phyloP scores from a whole-genome alignment of 164 flowering plant genomes.

The Tetrastigma voinierianum region DNA sequence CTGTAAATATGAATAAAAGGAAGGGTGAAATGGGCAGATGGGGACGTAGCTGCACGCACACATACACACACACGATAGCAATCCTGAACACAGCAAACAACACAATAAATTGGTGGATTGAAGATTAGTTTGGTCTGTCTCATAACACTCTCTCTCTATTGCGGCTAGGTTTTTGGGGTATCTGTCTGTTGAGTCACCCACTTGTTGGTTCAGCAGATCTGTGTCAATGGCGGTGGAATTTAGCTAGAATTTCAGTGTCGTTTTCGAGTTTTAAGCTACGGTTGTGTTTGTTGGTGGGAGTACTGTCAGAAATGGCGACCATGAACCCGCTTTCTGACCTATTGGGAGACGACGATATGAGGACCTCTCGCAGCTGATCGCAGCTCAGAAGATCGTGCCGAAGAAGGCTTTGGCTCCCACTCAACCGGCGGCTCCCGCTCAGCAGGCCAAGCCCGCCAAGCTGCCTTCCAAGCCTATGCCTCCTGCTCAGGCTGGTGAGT shows the following conservation, averaged over 20 bases:
- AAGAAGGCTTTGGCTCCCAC: slow-evolving; percentile 36
- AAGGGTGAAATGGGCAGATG: too few relatives aligned
- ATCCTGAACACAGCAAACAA: neutral
- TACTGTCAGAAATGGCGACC: slow-evolving; percentile 44
- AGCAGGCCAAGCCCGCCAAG: slow-evolving; percentile 28
- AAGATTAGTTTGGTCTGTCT: slow-evolving; percentile 10
- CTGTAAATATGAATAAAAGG: neutral
- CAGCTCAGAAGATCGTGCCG: slow-evolving; percentile 32
- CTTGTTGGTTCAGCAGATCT: too few relatives aligned
- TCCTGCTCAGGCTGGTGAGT: slow-evolving; percentile 57
- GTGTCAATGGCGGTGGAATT: slow-evolving; percentile 6
- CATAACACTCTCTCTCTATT: slow-evolving; percentile 3
- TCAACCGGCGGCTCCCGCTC: slow-evolving; percentile 20
- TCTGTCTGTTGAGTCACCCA: too few relatives aligned
- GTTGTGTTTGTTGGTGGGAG: neutral
- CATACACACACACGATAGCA: too few relatives aligned
- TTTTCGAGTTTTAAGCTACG: neutral
- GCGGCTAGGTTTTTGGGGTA: slow-evolving; percentile 33
- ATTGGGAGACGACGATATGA: slow-evolving; percentile 73
- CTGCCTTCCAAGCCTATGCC: slow-evolving; percentile 57
- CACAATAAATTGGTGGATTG: slow-evolving; percentile 7
- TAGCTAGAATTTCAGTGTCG: slow-evolving; percentile 18
- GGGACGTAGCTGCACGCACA: too few relatives aligned
- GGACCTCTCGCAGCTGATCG: slow-evolving; percentile 64
- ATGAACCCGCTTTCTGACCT: slow-evolving; percentile 75